Conservation (phyloP, 2,329 filamentous ascomycete species). For the Aspergillus sergii region DNA sequence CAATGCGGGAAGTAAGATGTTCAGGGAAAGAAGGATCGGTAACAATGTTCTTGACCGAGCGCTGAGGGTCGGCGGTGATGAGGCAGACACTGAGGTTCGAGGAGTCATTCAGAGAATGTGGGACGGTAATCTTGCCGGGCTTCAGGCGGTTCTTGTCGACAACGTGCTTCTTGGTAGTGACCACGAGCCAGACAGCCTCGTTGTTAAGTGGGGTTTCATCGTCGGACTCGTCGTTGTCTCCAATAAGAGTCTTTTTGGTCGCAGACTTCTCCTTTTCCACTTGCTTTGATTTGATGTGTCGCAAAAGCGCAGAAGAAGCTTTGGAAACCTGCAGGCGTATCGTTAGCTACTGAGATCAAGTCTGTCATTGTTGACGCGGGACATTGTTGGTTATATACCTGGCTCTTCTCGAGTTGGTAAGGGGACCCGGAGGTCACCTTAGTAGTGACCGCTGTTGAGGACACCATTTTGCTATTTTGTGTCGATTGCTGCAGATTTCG, state of each 20-base stretch:
- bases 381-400: conserved; percentile 37
- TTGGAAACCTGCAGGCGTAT: conserved; percentile 53
- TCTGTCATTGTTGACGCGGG: neutral
- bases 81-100: conserved; percentile 74
- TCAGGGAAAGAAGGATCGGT: conserved; percentile 71
- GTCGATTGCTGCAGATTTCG: conserved; percentile 23
- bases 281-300: conserved; percentile 57
- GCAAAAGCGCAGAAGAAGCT: conserved; percentile 62
- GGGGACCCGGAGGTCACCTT: conserved; percentile 47
- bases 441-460: conserved; percentile 44
- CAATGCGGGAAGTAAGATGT: conserved; percentile 67
- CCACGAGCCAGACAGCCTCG: conserved; percentile 61
- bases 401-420: conserved; percentile 51
- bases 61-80: conserved; percentile 80
- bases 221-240: conserved; percentile 47
- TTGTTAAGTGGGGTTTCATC: conserved; percentile 50
- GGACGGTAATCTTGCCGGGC: conserved; percentile 78
- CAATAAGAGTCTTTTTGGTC: conserved; percentile 58
- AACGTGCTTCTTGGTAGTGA: conserved; percentile 68
- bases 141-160: conserved; percentile 77
- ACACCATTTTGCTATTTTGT: conserved; percentile 37
- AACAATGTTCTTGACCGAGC: conserved; percentile 87
- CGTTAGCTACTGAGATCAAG: conserved; percentile 9
- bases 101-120: conserved; percentile 72
- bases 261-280: conserved; percentile 51